phyloP scores from a whole-genome alignment of 2,329 filamentous ascomycete species.

The Pyricularia pennisetigena region DNA sequence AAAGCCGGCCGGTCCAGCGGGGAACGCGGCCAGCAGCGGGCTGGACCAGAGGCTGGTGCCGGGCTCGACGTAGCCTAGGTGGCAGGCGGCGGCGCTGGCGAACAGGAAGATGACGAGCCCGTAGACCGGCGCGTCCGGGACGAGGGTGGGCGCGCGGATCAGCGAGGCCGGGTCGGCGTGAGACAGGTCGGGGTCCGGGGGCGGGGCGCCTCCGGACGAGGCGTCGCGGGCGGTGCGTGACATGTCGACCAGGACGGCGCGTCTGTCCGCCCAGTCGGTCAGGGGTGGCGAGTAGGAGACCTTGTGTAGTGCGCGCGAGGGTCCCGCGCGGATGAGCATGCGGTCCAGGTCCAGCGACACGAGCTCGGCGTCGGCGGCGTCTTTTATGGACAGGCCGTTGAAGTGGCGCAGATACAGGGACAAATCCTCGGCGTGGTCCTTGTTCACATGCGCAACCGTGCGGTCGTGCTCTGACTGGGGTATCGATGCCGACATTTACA shows the following conservation, averaged over 20 bases:
- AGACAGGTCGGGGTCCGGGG: constrained; percentile 3
- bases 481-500: constrained; percentile 3
- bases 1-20: constrained; percentile 48
- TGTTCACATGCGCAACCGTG: constrained; percentile 77
- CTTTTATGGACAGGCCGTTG: constrained; percentile 40
- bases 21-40: constrained; percentile 37
- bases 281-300: constrained; percentile 65
- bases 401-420: constrained; percentile 70
- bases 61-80: constrained; percentile 27
- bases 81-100: constrained; percentile 34
- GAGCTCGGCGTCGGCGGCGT: constrained; percentile 38
- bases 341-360: constrained; percentile 53
- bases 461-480: constrained; percentile 6
- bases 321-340: constrained; percentile 45
- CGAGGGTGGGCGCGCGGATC: constrained; percentile 18
- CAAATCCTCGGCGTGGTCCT: constrained; percentile 66
- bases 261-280: constrained; percentile 54
- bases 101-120: constrained; percentile 44
- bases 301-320: constrained; percentile 30
- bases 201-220: constrained; percentile 28
- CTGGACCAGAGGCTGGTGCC: constrained; percentile 40
- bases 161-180: constrained; percentile 30
- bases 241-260: constrained; percentile 65
- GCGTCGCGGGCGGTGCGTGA: constrained; percentile 41
- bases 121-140: constrained; percentile 46